Base-by-base conservation (phyloP, 1,284 basidiomycete species). In the Schizophyllum commune region DNA sequence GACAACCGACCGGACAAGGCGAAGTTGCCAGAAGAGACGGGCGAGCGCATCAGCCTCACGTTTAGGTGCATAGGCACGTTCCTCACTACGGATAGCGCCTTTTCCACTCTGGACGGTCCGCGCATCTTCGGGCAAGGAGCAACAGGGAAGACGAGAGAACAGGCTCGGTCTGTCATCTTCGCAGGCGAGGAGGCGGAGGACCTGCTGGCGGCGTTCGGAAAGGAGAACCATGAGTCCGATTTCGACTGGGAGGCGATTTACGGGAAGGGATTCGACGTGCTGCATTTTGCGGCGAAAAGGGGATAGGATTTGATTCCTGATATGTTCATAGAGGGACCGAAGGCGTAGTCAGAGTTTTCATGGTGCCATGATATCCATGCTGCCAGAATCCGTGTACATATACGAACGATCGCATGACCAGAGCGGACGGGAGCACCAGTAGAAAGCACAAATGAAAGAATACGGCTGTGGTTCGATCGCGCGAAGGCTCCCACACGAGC, bases 51-150 rank as follows among this genome's bases (percentile, higher is more conserved):
- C 68, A 90, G 88, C 69, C 71, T 91, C 66, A 91, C 89, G 17
- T 91, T 91, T 71, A 78, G 89, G 51, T 77, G 79, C 61, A 91
- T 91, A 56, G 87, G 86, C 52, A 91, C 89, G 39, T 91, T 88
- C 71, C 72, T 91, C 62, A 27, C 27, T 27, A 5, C 27, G 5
- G 27, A 27, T 5, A 27, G 27, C 27, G 5, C 27, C 27, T 2
- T 27, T 27, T 27, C 27, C 27, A 80, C 75, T 15, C 68, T 68
- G 33, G 78, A 82, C 61, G 74, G 77, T 61, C 72, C 68, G 22
- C 70, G 66, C 65, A 91, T 90, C 8, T 89, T 75, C 66, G 89
- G 89, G 0, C 86, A 88, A 66, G 89, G 88, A 0, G 86, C 85
- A 58, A 81, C 70, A 65, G 79, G 78, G 0, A 90, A 89, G 75